Conservation (phyloP, 768 basidiomycete genomes). For the Pulveroboletus sp. region DNA sequence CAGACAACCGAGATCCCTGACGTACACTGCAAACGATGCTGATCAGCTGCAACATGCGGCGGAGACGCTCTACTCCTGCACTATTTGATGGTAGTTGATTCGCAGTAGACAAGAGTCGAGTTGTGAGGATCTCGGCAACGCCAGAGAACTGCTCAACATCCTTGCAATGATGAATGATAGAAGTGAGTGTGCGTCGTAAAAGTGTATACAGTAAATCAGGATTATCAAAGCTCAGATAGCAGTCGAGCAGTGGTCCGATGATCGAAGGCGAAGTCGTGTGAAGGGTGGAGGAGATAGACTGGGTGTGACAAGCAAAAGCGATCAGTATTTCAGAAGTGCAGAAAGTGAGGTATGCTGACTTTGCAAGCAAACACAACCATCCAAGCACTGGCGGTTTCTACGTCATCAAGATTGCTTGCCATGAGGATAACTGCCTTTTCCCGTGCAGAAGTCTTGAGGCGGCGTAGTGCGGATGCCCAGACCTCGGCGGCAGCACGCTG, state of each 20-base stretch:
- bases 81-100: constrained; percentile 1
- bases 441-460: constrained; percentile 58
- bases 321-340: not conserved
- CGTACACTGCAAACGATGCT: constrained; percentile 59
- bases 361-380: constrained; percentile 75
- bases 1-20: constrained; percentile 61
- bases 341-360: constrained; percentile 34
- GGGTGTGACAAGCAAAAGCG: not conserved
- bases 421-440: constrained; percentile 55
- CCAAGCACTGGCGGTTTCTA: constrained; percentile 70
- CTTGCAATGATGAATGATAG: constrained; percentile 80
- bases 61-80: constrained; percentile 35
- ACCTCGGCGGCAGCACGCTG: constrained; percentile 80
- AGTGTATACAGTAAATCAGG: constrained; percentile 47
- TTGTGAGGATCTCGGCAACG: constrained; percentile 50
- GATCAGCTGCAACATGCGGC: constrained; percentile 53
- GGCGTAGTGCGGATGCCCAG: constrained; percentile 75
- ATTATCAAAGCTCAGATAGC: constrained; percentile 42
- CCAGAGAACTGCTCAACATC: constrained; percentile 57
- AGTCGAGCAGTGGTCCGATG: constrained; percentile 51
- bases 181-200: constrained; percentile 69
- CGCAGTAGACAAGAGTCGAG: constrained; percentile 30
- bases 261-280: constrained; percentile 72
- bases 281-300: constrained; percentile 81
- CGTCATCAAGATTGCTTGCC: constrained; percentile 41